Percentiles rank a stretch among this genome's conserved stretches.
These are phyloP conservation scores for Carpinus fangiana DNA, from an alignment of 306 rosid species.

Conservation along the genomic window DNA sequence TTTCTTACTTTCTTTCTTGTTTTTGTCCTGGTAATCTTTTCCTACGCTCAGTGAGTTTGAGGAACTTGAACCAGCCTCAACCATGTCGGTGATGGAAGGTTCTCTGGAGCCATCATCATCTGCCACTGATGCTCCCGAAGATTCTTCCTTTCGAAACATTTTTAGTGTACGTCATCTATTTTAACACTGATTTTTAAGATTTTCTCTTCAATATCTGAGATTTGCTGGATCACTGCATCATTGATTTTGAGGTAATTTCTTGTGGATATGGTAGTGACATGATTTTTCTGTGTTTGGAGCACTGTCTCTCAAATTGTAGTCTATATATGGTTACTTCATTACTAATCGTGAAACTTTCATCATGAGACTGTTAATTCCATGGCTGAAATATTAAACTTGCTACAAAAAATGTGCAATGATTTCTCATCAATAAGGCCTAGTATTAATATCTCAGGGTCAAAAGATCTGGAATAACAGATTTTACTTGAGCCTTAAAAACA, in stretches of 20 bases:
- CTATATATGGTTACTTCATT: background rate
- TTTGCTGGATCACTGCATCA: conserved; percentile 11
- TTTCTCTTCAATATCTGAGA: conserved; percentile 6
- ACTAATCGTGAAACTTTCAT: background rate
- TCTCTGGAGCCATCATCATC: conserved; percentile 62
- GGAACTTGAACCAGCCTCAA: conserved; percentile 69
- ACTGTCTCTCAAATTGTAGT: background rate
- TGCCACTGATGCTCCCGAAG: conserved; percentile 53
- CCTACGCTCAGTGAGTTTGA: conserved; percentile 63
- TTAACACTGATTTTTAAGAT: conserved; percentile 12
- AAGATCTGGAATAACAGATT: too few species aligned
- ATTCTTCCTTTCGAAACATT: conserved; percentile 59
- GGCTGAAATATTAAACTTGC: background rate
- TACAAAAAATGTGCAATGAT: background rate
- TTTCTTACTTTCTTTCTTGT: background rate
- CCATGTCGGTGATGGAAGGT: conserved; percentile 52
- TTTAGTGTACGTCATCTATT: conserved; percentile 49
- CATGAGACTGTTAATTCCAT: background rate
- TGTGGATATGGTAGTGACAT: background rate
- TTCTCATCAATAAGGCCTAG: background rate
- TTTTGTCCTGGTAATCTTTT: conserved; percentile 20
- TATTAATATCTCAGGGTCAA: background rate
- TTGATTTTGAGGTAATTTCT: background rate
- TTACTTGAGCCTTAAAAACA: background rate
- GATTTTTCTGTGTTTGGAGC: background rate